These are phyloP conservation scores for Aeschynomene evenia DNA, from an alignment of 306 rosid genomes.

Conservation along the genomic window DNA sequence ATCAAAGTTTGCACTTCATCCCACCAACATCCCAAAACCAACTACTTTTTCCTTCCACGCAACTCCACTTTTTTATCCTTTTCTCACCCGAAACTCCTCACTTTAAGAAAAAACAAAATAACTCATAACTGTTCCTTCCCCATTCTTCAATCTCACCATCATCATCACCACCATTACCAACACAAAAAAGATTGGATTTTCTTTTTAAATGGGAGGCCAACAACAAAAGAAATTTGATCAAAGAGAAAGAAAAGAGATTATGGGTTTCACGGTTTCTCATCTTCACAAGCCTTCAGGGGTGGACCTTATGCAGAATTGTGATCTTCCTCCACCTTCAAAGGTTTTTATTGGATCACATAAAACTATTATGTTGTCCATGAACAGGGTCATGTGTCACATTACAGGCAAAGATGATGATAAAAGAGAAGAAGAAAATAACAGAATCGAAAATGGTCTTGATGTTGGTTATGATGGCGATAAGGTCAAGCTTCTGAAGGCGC, in stretches of 20 bases:
- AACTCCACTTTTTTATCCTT: conserved; percentile 14
- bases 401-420: conserved; percentile 26
- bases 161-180: background rate
- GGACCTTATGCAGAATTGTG: conserved; percentile 84
- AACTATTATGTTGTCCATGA: conserved; percentile 48
- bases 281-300: conserved; percentile 39
- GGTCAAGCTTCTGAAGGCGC: conserved; percentile 68
- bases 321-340: conserved; percentile 92
- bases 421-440: background rate
- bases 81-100: background rate
- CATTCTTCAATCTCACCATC: background rate
- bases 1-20: conserved; percentile 20
- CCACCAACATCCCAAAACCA: conserved; percentile 32
- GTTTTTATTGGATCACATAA: conserved; percentile 52
- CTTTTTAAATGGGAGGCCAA: conserved; percentile 38
- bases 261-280: conserved; percentile 45
- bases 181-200: background rate
- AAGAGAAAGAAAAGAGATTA: conserved; percentile 25
- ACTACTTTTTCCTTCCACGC: conserved; percentile 41
- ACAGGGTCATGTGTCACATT: conserved; percentile 28
- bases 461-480: conserved; percentile 32
- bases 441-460: background rate
- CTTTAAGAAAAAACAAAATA: background rate
- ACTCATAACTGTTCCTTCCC: background rate
- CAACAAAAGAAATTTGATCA: conserved; percentile 25